Base-by-base conservation (phyloP, 1,139 yeast species). In the Yarrowia galli region DNA sequence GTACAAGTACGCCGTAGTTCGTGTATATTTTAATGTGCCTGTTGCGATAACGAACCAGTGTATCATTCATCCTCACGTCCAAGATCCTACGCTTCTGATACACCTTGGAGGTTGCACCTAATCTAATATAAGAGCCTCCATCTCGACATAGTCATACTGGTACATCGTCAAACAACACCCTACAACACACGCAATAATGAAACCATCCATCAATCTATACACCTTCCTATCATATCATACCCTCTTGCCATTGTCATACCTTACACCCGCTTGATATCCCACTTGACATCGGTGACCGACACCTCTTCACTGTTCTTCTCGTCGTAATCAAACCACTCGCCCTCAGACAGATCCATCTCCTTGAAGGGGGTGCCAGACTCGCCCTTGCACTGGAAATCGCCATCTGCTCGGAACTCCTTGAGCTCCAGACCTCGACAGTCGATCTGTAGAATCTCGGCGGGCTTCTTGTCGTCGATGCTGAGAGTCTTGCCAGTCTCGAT, bases 291-390 rank as follows among this genome's bases (percentile, higher is more conserved):
- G 1, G 90, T 86, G 18, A 95, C 84, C 49, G 96, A 87, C 25
- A 92, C 98, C 77, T 95, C 98, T 35, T 82, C 85, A 13, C 87
- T 86, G 6, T 91, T 88, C 74, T 88, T 85, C 69, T 95, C 98
- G 75, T 95, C 98, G 76, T 93, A 96, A 74, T 95, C 99, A 76
- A 88, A 95, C 96, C 97, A 93, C 76, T 95, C 98, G 58, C 85
- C 87, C 51, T 92, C 98, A 53, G 83, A 85, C 67, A 92, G 78
- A 69, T 89, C 92, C n/a, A 92, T 84, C 23, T 88, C 92, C 15
- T 76, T 76, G 73, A 90, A 91, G 68, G 76, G 78, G 1, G 90
- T 82, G 12, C 78, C 77, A 2, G 86, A 78, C 20, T 85, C 87
- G 3, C 91, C 91, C 56, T 77, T 79, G 69, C 93, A 91, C 64